Base-by-base conservation (phyloP, 1,284 basidiomycete species). In the Filobasidium uniguttulatum region DNA sequence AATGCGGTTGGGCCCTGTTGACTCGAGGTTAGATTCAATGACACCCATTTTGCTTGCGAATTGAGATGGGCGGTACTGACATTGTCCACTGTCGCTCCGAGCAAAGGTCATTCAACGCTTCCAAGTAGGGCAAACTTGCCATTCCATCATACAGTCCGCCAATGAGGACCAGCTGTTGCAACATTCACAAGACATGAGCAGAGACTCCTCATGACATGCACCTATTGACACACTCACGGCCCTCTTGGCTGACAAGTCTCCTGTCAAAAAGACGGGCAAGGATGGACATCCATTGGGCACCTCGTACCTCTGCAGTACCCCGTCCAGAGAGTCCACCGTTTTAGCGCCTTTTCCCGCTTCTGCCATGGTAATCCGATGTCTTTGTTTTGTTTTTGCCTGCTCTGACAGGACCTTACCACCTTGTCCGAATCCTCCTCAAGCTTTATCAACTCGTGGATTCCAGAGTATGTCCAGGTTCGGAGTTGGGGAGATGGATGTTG, bases 61-160 rank as follows among this genome's bases (percentile, higher is more conserved):
- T 2, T 8, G 7, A 5, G 17, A 34, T 5, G 7, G 22, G 25
- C 9, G 22, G 12, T 3, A 61, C 67, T 60, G 46, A 69, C 68
- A 69, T 53, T 40, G 59, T 63, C 64, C 68, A 71, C 5, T 62
- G 62, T 2, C 56, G 56, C 25, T 55, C 37, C 2, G 43, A 53
- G 3, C 68, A 54, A 3, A 59, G 57, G 1, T 54, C 54, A 1
- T 57, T 56, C 19, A 71, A 50, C 12, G 44, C 44, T 10, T 49
- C 41, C 3, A 60, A 50, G 48, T 66, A 71, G 5, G 60, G 57
- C 5, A 66, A 63, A 25, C 58, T 59, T 1, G 57, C 59, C 17
- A 68, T 29, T 1, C 68, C 68, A 45, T 68, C 65, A 9, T 55
- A 59, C 43, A 71, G 53, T 0, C 69, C 69, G 19, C 67, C 67